A percentile compares a stretch with the other conserved stretches of the same genome.
Conservation (phyloP, 2,329 filamentous ascomycete species). For the Monilinia fructicola region DNA sequence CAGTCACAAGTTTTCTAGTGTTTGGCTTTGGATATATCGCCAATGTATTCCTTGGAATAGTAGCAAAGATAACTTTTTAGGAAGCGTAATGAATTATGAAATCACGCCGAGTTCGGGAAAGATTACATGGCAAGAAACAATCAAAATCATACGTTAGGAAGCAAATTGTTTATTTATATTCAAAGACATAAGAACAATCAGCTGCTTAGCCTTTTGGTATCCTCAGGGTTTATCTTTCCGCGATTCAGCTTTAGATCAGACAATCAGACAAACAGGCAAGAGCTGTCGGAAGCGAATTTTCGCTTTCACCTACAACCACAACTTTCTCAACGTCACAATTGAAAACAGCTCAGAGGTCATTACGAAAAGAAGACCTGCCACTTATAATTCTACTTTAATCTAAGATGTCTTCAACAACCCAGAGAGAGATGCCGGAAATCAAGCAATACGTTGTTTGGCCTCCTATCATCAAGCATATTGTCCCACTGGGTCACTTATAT, state of each 20-base stretch:
- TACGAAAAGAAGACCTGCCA: not conserved
- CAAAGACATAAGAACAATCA: not conserved
- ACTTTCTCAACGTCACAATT: not conserved
- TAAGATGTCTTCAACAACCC: slow-evolving; percentile 5
- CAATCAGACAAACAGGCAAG: slow-evolving; percentile 1
- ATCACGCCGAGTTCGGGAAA: not conserved
- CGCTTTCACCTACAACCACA: not conserved
- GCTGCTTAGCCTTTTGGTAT: not conserved
- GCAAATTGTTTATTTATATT: not conserved
- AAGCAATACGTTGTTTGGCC: slow-evolving; percentile 21
- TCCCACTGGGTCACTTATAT: slow-evolving; percentile 26
- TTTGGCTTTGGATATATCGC: too few species aligned
- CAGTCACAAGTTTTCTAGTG: not conserved
- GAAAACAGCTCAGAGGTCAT: not conserved
- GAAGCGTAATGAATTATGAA: not conserved
- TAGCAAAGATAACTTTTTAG: not conserved
- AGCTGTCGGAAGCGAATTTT: slow-evolving; percentile 4
- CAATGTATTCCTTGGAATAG: not conserved
- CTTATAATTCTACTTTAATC: not conserved
- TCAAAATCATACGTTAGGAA: not conserved
- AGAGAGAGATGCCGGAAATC: slow-evolving; percentile 1
- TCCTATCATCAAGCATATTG: slow-evolving; percentile 17
- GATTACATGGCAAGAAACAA: not conserved
- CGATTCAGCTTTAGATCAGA: not conserved
- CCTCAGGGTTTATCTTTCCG: slow-evolving; percentile 1